Base-by-base conservation (phyloP, 2,329 filamentous ascomycete species). In the Claviceps sp. region DNA sequence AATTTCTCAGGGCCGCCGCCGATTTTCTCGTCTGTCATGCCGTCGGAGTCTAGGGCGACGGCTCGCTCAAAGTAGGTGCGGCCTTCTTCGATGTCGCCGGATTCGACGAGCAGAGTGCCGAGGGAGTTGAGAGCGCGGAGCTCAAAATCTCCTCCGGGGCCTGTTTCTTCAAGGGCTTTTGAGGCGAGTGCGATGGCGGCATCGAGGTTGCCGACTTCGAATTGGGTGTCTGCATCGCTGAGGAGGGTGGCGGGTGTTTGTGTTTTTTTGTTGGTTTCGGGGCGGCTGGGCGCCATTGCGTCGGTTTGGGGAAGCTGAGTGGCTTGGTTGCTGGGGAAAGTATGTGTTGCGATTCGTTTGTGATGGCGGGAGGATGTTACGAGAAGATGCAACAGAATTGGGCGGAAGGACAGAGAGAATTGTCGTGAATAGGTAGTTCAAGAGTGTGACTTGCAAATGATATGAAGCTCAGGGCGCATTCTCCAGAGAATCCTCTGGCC, bases 1-100 rank as follows among this genome's bases (percentile, higher is more conserved):
- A 96, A 97, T 70, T 96, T 97, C 64, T 97, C 91, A 0, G 89
- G 81, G 1, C 90, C 90, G 30, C 88, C 89, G 48, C 89, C 90
- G 49, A 83, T 66, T 41, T 80, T 77, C 61, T 89, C 85, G 18
- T 84, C 78, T 54, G 82, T 71, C 41, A 72, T 69, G 18, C 91
- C 93, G 53, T 90, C 80, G 24, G 82, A 76, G 64, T 98, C 93
- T 38, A 93, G 76, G 51, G 76, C 72, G 40, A 85, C 85, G 0
- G 93, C 89, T 46, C 78, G 75, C 54, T 82, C 66, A 62, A 96
- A 95, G 61, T 81, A 84, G 47, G 74, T 69, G 54, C 85, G 77
- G 43, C 91, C 91, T 16, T 78, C 71, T 50, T 91, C 85, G 51
- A 87, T 75, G 45, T 96, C 87, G 56, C 93, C 90, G 3, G 87